A percentile compares a stretch with the other conserved stretches of the same genome.
phyloP scores from a whole-genome alignment of 23 red algal genomes.

The Pyropia yezoensis region DNA sequence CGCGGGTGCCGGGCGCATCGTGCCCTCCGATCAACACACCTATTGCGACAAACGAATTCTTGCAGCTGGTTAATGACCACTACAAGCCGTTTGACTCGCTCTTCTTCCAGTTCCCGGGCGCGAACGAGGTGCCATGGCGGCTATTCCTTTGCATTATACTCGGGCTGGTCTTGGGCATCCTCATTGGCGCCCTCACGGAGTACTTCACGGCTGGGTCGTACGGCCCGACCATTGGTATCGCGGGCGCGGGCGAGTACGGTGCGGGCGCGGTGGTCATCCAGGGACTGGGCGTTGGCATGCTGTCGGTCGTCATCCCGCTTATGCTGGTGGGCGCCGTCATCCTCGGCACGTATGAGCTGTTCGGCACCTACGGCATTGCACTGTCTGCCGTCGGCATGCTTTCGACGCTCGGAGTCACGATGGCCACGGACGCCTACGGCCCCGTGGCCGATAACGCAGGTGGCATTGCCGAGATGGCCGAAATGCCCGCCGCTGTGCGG shows the following conservation, averaged over 20 bases:
- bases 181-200: constrained; percentile 26
- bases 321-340: constrained; percentile 38
- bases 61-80: background rate
- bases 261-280: constrained; percentile 41
- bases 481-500: constrained; percentile 12
- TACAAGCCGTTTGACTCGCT: constrained; percentile 24
- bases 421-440: constrained; percentile 56
- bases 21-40: background rate
- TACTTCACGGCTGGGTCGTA: constrained; percentile 27
- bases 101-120: constrained; percentile 1
- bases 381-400: constrained; percentile 66
- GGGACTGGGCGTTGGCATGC: constrained; percentile 52
- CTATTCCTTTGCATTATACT: constrained; percentile 35
- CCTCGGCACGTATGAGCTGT: constrained; percentile 35
- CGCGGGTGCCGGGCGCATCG: background rate
- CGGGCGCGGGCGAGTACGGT: constrained; percentile 28
- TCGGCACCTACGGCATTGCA: constrained; percentile 54
- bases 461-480: constrained; percentile 55
- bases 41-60: background rate
- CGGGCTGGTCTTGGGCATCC: constrained; percentile 28
- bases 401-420: constrained; percentile 20
- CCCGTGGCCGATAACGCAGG: constrained; percentile 65
- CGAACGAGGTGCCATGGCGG: constrained; percentile 20
- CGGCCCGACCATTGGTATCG: constrained; percentile 33
- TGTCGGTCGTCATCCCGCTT: constrained; percentile 35